phyloP scores from a whole-genome alignment of 352 stramenopile genomes.

The Blastocystis sp. region DNA sequence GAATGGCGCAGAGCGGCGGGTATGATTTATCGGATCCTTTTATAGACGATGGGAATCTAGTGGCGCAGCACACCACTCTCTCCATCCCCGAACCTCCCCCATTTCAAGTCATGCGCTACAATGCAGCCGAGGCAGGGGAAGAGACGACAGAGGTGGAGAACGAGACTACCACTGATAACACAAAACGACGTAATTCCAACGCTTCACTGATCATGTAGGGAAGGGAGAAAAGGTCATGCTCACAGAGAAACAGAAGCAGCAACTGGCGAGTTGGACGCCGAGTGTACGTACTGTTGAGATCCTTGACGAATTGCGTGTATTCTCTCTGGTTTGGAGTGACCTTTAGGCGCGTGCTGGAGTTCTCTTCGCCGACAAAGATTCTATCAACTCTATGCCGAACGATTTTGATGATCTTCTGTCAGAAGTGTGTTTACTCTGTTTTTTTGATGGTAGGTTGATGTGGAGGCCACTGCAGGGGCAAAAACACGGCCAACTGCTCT shows the following conservation, averaged over 20 bases:
- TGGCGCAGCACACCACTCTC: not conserved
- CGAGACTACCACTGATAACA: not conserved
- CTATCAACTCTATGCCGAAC: not conserved
- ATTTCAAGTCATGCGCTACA: conserved; percentile 50
- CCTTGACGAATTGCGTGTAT: not conserved
- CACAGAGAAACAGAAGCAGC: conserved; percentile 15
- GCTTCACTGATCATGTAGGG: not conserved
- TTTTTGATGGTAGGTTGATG: not conserved
- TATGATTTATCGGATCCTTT: conserved; percentile 49
- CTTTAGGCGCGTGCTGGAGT: not conserved
- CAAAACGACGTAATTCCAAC: not conserved
- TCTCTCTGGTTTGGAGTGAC: not conserved
- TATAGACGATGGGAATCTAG: conserved; percentile 41
- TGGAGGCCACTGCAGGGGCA: not conserved
- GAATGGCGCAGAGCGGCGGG: conserved; percentile 28
- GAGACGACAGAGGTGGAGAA: not conserved
- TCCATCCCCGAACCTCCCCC: conserved; percentile 19
- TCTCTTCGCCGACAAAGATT: not conserved
- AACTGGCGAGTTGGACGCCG: not conserved
- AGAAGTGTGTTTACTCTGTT: not conserved
- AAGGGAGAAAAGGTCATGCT: conserved; percentile 9
- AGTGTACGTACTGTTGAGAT: not conserved
- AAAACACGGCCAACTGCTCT: not conserved
- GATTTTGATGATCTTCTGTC: conserved; percentile 33
- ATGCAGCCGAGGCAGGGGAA: not conserved